A percentile compares a stretch with the other conserved stretches of the same genome.
Conservation (phyloP, 2,329 filamentous ascomycete species). For the Alternaria infectoria region DNA sequence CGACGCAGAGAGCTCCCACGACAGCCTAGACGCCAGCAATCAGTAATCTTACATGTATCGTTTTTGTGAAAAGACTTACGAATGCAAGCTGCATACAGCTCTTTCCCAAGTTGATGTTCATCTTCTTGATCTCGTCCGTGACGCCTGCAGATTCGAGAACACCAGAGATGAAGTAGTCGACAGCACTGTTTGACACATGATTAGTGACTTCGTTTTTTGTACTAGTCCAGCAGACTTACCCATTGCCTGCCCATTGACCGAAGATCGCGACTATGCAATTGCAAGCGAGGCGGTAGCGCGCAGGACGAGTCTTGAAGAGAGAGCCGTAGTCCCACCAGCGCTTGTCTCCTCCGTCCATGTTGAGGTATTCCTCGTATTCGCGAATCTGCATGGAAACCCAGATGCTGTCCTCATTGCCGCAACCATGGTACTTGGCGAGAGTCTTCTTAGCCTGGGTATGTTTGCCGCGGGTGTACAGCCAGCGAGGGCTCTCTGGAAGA, state of each 20-base stretch:
- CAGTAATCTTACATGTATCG: not conserved
- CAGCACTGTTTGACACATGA: constrained; percentile 19
- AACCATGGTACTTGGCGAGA: constrained; percentile 62
- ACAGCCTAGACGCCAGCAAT: constrained; percentile 27
- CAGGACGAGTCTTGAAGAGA: constrained; percentile 56
- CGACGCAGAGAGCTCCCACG: constrained; percentile 42
- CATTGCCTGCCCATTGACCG: constrained; percentile 53
- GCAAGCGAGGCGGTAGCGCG: constrained; percentile 58
- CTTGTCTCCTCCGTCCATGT: constrained; percentile 62
- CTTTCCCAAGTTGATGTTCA: constrained; percentile 46
- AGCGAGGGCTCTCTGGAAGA: constrained; percentile 58
- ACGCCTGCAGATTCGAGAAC: constrained; percentile 47
- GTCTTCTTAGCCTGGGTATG: constrained; percentile 60
- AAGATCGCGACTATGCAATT: constrained; percentile 61
- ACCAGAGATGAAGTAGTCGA: constrained; percentile 39
- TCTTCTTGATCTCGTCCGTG: constrained; percentile 37
- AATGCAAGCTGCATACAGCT: constrained; percentile 44
- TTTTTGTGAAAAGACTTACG: constrained; percentile 6
- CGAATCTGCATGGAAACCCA: constrained; percentile 40
- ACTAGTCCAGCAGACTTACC: not conserved
- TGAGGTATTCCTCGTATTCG: constrained; percentile 57
- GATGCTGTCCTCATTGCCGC: constrained; percentile 48
- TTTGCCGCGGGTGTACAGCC: constrained; percentile 60
- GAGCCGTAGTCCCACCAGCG: constrained; percentile 65
- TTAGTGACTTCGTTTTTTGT: not conserved